These are phyloP conservation scores for Cutaneotrichosporon dermatis DNA, from an alignment of 1,284 basidiomycete species.

Conservation along the genomic window DNA sequence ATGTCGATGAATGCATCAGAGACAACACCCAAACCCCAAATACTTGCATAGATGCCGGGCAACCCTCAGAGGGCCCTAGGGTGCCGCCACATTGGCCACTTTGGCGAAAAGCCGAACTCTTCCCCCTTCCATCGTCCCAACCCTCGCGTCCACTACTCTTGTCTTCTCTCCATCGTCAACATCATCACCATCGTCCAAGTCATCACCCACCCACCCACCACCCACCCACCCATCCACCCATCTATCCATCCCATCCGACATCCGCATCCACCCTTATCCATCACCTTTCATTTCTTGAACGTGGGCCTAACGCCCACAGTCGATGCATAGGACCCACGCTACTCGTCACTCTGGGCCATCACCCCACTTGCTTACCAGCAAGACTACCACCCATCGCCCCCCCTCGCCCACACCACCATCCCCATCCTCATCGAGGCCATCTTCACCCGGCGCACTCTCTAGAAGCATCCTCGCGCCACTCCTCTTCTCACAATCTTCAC, in stretches of 20 bases:
- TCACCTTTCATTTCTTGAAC: background rate
- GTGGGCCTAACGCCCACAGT: constrained; percentile 20
- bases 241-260: background rate
- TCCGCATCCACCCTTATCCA: background rate
- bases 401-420: background rate
- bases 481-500: constrained; percentile 1
- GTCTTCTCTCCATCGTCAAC: background rate
- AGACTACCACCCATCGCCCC: background rate
- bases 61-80: background rate
- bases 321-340: constrained; percentile 3
- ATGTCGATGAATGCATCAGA: background rate
- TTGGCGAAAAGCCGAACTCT: background rate
- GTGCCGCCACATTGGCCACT: background rate
- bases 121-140: background rate
- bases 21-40: too few relatives aligned
- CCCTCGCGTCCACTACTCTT: background rate
- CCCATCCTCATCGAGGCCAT: background rate
- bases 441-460: background rate
- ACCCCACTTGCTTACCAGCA: background rate
- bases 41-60: too few relatives aligned
- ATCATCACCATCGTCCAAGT: background rate
- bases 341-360: background rate
- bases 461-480: too few relatives aligned
- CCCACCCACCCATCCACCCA: background rate
- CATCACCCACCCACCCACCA: background rate